phyloP scores from a whole-genome alignment of 202 grass and related monocot species.

The Hordeum pubiflorum region DNA sequence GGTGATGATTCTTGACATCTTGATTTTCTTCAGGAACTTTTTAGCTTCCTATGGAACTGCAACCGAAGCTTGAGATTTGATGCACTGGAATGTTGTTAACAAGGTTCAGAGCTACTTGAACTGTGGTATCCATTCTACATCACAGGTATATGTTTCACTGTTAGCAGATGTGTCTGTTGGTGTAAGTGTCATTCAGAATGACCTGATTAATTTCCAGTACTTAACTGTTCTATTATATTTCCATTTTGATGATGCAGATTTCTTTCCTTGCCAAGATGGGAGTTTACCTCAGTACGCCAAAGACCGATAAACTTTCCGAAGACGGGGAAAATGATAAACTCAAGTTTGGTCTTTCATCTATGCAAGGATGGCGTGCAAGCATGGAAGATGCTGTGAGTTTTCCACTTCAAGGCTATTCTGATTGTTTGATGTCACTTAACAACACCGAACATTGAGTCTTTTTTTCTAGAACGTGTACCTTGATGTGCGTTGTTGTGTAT shows the following conservation, averaged over 20 bases:
- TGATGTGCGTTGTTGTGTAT: not conserved
- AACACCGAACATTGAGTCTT: not conserved
- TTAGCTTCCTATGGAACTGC: not conserved
- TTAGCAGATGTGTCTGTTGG: not conserved
- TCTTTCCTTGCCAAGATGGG: conserved; percentile 51
- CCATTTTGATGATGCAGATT: not conserved
- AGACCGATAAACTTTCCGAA: conserved; percentile 77
- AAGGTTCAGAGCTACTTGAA: conserved; percentile 4
- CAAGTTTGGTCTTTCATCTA: conserved; percentile 79
- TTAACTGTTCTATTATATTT: conserved; percentile 9
- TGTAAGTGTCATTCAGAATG: conserved; percentile 2
- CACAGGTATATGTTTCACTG: not conserved
- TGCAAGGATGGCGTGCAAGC: conserved; percentile 94
- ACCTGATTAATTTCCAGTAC: conserved; percentile 14
- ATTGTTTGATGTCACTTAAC: not conserved
- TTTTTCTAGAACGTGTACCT: not conserved
- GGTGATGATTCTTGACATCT: not conserved
- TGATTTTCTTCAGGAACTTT: conserved; percentile 1
- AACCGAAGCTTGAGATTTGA: not conserved
- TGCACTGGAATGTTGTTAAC: not conserved
- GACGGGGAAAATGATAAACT: conserved; percentile 60
- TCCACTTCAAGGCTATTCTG: not conserved
- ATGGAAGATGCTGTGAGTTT: conserved; percentile 98
- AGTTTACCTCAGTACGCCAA: conserved; percentile 84
- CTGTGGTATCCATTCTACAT: not conserved